phyloP scores from a whole-genome alignment of 768 basidiomycete genomes.

The Termitomyces eurrhizus region DNA sequence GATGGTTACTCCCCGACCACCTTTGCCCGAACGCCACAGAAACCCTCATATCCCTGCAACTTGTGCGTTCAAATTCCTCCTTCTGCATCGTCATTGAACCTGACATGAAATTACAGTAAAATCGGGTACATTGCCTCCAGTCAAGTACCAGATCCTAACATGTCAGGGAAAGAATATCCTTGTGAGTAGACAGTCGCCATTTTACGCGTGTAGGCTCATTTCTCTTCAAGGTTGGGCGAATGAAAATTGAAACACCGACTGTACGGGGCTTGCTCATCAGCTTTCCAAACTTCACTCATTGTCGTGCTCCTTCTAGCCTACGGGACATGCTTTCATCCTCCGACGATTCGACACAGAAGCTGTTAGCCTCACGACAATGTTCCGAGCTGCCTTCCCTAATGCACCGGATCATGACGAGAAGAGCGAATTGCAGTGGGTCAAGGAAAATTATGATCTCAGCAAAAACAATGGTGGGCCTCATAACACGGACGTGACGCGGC shows the following conservation, averaged over 20 bases:
- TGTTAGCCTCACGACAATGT: conserved; percentile 93
- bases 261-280: conserved; percentile 38
- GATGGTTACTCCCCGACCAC: conserved; percentile 37
- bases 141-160: conserved; percentile 90
- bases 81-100: conserved; percentile 11
- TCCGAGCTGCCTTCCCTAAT: conserved; percentile 87
- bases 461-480: conserved; percentile 74
- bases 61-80: conserved; percentile 27
- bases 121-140: conserved; percentile 50
- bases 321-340: conserved; percentile 89
- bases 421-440: conserved; percentile 80
- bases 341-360: conserved; percentile 92
- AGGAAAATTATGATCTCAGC: conserved; percentile 67
- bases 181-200: conserved; percentile 7
- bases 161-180: conserved; percentile 86
- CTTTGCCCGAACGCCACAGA: conserved; percentile 45
- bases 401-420: conserved; percentile 76
- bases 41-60: conserved; percentile 47
- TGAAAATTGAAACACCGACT: conserved; percentile 81
- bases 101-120: conserved; percentile 27
- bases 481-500: conserved; percentile 58
- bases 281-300: conserved; percentile 15
- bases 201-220: not conserved
- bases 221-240: conserved; percentile 64
- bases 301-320: conserved; percentile 41